These are phyloP conservation scores for Heterobasidion annosum DNA, from an alignment of 1,284 basidiomycete genomes.

Conservation along the genomic window DNA sequence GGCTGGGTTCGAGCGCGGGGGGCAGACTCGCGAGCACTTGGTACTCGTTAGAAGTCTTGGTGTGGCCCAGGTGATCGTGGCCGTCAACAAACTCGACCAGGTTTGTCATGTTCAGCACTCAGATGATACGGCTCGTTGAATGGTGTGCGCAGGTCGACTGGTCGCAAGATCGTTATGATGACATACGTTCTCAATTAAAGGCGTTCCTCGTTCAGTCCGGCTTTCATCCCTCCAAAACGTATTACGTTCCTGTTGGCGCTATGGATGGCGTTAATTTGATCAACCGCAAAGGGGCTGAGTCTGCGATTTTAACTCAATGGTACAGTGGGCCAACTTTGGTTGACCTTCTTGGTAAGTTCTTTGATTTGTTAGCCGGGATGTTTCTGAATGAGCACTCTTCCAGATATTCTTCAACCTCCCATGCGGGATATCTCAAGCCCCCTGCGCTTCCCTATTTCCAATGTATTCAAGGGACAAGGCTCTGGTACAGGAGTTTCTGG, in stretches of 20 bases:
- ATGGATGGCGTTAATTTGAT: constrained; percentile 87
- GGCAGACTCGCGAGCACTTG: constrained; percentile 96
- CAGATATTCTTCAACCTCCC: constrained; percentile 81
- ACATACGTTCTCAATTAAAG: constrained; percentile 68
- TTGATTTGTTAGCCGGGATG: neutral
- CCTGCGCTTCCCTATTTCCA: constrained; percentile 85
- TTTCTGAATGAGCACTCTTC: neutral
- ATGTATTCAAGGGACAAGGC: constrained; percentile 88
- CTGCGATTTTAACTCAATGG: constrained; percentile 56
- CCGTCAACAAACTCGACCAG: constrained; percentile 92
- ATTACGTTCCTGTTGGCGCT: constrained; percentile 86
- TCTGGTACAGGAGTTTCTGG: constrained; percentile 81
- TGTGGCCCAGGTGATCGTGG: constrained; percentile 89
- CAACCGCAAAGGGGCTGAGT: constrained; percentile 36
- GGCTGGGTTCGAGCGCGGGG: constrained; percentile 88
- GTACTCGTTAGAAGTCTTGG: constrained; percentile 90
- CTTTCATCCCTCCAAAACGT: constrained; percentile 71
- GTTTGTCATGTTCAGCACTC: constrained; percentile 24
- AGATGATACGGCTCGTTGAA: neutral
- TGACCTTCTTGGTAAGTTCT: constrained; percentile 62
- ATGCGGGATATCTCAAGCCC: constrained; percentile 70
- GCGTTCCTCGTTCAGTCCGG: constrained; percentile 87
- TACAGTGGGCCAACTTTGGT: constrained; percentile 84
- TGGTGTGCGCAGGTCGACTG: constrained; percentile 61
- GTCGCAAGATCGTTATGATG: constrained; percentile 76